These are phyloP conservation scores for Fusarium albosuccineum DNA, from an alignment of 2,329 filamentous ascomycete species.

Conservation along the genomic window DNA sequence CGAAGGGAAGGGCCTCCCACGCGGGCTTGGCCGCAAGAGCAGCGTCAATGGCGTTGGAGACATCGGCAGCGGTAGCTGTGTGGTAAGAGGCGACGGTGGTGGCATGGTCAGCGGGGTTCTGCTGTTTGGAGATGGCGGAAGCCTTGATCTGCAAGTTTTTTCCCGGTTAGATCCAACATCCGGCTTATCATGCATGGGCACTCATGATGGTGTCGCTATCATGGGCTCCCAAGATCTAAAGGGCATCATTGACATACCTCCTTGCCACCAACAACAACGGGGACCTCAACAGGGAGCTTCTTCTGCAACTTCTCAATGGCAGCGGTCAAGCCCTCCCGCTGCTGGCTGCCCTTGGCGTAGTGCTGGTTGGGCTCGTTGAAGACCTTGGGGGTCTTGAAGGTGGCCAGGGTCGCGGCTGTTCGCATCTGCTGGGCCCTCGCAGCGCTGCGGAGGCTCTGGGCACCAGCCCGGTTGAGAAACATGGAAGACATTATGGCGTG, in stretches of 20 bases:
- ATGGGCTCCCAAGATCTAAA: not conserved
- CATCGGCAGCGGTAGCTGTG: conserved; percentile 81
- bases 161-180: conserved; percentile 16
- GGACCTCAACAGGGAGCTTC: conserved; percentile 80
- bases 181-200: not conserved
- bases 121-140: conserved; percentile 75
- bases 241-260: conserved; percentile 65
- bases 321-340: conserved; percentile 80
- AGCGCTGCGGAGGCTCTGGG: conserved; percentile 49
- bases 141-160: conserved; percentile 70
- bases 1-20: conserved; percentile 90
- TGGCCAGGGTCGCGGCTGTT: conserved; percentile 73
- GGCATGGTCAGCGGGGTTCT: conserved; percentile 85
- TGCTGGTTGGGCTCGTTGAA: conserved; percentile 97
- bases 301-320: conserved; percentile 79
- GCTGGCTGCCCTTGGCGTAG: conserved; percentile 85
- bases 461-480: conserved; percentile 51
- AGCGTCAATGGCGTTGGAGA: conserved; percentile 83
- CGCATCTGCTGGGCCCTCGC: conserved; percentile 48
- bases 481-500: conserved; percentile 51
- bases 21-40: conserved; percentile 87
- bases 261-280: conserved; percentile 86
- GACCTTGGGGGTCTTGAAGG: conserved; percentile 89
- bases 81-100: conserved; percentile 85
- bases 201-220: not conserved